Percentiles rank a stretch among this genome's conserved stretches.
These are phyloP conservation scores for Sisymbrium altissimum DNA, from an alignment of 345 rosid genomes.

Conservation along the genomic window DNA sequence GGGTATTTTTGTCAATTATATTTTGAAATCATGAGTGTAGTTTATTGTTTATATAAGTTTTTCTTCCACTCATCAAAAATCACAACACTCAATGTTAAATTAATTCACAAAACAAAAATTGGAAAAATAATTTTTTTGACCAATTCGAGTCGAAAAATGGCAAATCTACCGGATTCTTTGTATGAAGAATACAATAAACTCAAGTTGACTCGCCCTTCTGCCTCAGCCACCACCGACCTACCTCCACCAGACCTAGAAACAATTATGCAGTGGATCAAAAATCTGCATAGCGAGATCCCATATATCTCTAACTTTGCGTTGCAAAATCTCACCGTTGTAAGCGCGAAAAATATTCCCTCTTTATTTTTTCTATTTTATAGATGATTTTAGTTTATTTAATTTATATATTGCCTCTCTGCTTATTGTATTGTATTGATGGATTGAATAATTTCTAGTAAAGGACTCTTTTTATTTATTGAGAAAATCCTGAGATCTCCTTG, in stretches of 20 bases:
- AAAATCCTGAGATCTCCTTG: neutral
- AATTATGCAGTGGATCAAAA: constrained; percentile 28
- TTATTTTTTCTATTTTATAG: neutral
- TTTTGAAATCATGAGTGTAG: constrained; percentile 5
- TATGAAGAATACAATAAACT: constrained; percentile 18
- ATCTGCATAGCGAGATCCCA: constrained; percentile 3
- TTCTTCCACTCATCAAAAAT: constrained; percentile 6
- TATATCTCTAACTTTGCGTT: constrained; percentile 31
- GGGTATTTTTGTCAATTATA: neutral
- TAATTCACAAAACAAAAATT: neutral
- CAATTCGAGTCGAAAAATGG: neutral
- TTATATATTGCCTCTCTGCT: neutral
- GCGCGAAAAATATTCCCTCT: neutral
- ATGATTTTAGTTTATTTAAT: neutral
- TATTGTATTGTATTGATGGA: neutral
- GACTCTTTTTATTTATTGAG: neutral
- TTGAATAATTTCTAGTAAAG: neutral
- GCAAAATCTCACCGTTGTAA: constrained; percentile 32
- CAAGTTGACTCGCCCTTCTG: neutral
- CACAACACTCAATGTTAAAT: constrained; percentile 11
- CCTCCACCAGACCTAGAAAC: neutral
- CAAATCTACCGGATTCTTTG: constrained; percentile 20
- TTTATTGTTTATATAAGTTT: constrained; percentile 11
- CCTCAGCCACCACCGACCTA: neutral
- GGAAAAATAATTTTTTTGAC: neutral